Evolutionary conservation across 1,284 basidiomycete species (phyloP).

Genomic region (Cutaneotrichosporon sp.): DNA sequence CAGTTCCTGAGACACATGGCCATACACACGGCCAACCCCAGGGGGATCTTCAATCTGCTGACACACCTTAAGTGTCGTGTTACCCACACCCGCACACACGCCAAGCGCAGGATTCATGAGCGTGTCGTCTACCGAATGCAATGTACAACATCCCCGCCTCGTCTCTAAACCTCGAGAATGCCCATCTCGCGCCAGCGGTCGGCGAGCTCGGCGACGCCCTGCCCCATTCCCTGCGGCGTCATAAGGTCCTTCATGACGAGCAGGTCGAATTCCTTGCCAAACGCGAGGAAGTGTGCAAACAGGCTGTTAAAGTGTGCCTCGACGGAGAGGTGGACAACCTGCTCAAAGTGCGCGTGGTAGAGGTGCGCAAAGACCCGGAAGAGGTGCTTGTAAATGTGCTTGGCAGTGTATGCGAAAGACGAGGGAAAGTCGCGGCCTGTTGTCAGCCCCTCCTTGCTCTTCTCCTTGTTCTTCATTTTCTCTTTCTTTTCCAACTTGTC

Average conservation of each 20-base stretch:
- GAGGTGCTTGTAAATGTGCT: constrained; percentile 95
- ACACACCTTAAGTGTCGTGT: neutral
- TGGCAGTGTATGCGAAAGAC: constrained; percentile 85
- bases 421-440: constrained; percentile 86
- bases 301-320: constrained; percentile 98
- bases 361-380: constrained; percentile 97
- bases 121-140: constrained; percentile 10
- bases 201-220: constrained; percentile 73
- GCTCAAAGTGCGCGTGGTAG: constrained; percentile 91
- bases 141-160: constrained; percentile 9
- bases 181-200: constrained; percentile 86
- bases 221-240: constrained; percentile 54
- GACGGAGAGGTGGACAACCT: constrained; percentile 85
- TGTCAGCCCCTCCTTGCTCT: constrained; percentile 6
- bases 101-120: constrained; percentile 8
- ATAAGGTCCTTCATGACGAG: constrained; percentile 75
- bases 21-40: neutral
- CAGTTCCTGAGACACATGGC: too few species aligned
- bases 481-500: too few species aligned
- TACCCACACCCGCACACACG: neutral
- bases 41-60: neutral
- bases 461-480: neutral
- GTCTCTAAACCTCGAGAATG: constrained; percentile 59
- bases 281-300: constrained; percentile 94
- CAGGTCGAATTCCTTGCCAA: constrained; percentile 77